Evolutionary conservation across 2,329 filamentous ascomycete species (phyloP).

Genomic region (Aspergillus sclerotialis): DNA sequence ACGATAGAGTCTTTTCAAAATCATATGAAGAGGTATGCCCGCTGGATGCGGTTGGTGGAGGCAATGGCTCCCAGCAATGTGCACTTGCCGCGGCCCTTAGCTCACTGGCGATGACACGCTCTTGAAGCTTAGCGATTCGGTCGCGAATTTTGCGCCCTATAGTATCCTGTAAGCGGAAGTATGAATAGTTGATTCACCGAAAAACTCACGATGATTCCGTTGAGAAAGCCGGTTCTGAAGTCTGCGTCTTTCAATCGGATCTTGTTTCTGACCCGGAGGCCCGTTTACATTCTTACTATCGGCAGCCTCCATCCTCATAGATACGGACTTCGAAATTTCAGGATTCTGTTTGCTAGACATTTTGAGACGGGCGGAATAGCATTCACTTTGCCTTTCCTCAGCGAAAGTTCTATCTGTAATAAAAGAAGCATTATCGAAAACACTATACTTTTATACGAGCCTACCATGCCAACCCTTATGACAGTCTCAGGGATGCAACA

Average conservation of each 20-base stretch:
- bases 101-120: constrained; percentile 28
- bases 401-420: no score
- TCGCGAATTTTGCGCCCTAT: constrained; percentile 27
- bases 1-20: constrained; percentile 1
- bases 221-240: constrained; percentile 28
- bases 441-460: no score
- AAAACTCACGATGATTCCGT: constrained; percentile 23
- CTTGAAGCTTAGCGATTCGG: constrained; percentile 28
- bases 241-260: constrained; percentile 23
- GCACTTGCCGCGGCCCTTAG: constrained; percentile 21
- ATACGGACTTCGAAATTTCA: no score
- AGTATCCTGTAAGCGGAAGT: no score
- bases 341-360: no score
- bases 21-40: constrained; percentile 5
- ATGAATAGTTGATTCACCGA: no score
- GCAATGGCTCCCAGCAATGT: constrained; percentile 24
- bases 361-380: no score
- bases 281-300: constrained; percentile 3
- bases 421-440: no score
- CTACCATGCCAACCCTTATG: no score
- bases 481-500: no score
- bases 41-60: constrained; percentile 9
- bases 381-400: no score
- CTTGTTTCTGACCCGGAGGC: constrained; percentile 14
- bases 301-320: no score